Percentiles rank a stretch among this genome's conserved stretches.
These are phyloP conservation scores for Coemansia sp. DNA, from an alignment of 371 early-diverging fungal species.

Conservation along the genomic window DNA sequence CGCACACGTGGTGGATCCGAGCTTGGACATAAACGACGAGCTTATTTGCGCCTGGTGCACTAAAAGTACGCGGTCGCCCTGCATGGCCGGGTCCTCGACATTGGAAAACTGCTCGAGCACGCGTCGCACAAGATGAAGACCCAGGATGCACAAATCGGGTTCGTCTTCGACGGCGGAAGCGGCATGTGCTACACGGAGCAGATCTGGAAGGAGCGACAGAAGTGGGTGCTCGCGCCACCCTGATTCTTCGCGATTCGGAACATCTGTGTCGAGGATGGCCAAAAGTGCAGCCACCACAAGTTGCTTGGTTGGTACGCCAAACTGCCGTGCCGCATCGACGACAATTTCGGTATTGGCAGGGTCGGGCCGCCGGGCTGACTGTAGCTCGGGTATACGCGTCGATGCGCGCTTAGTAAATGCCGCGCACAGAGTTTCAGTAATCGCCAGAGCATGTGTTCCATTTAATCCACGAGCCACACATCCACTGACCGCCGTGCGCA, in stretches of 20 bases:
- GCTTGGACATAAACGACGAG: slow-evolving; percentile 39
- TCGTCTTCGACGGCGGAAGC: slow-evolving; percentile 17
- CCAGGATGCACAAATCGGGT: slow-evolving; percentile 19
- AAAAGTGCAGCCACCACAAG: slow-evolving; percentile 26
- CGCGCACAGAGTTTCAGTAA: slow-evolving; percentile 18
- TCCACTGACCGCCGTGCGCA: slow-evolving; percentile 13
- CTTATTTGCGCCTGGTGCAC: slow-evolving; percentile 51
- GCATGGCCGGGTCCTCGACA: slow-evolving; percentile 45
- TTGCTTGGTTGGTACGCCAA: slow-evolving; percentile 11
- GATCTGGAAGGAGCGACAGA: slow-evolving; percentile 24
- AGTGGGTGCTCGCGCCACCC: slow-evolving; percentile 16
- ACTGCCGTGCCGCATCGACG: slow-evolving; percentile 4
- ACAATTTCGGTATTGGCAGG: not conserved
- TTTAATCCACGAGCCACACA: not conserved
- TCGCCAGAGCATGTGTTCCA: not conserved
- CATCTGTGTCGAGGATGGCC: slow-evolving; percentile 18
- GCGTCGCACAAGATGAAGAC: slow-evolving; percentile 33
- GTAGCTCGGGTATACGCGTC: not conserved
- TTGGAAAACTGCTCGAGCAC: slow-evolving; percentile 30
- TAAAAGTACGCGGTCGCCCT: slow-evolving; percentile 20
- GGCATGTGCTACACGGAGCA: slow-evolving; percentile 41
- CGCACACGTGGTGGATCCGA: not conserved
- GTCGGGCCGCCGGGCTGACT: not conserved
- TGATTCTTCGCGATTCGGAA: not conserved
- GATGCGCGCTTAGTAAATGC: slow-evolving; percentile 26